Evolutionary conservation across 441 rosid genomes (phyloP).

Genomic region (Rhodomyrtus psidioides): DNA sequence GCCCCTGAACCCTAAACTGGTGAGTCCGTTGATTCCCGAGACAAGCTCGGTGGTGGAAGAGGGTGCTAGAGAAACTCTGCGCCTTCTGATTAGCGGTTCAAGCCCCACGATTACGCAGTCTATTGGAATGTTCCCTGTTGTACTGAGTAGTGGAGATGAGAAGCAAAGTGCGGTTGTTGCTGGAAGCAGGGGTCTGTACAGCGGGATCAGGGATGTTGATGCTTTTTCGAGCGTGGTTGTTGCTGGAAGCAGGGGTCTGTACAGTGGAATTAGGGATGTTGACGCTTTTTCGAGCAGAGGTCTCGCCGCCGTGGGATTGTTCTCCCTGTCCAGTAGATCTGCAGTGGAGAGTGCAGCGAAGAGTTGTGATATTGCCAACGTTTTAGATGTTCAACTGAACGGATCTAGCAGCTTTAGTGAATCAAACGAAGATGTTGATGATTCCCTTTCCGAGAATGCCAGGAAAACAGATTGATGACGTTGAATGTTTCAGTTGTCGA

Average conservation of each 20-base stretch:
- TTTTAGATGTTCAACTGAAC: constrained; percentile 1
- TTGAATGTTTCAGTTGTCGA: not conserved
- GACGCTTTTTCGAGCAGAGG: constrained; percentile 28
- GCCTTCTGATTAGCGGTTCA: constrained; percentile 74
- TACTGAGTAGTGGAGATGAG: constrained; percentile 26
- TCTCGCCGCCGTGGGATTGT: constrained; percentile 29
- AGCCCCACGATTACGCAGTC: constrained; percentile 32
- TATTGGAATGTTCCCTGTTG: constrained; percentile 33
- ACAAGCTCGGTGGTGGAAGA: constrained; percentile 59
- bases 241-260: constrained; percentile 58
- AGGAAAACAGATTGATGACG: constrained; percentile 3
- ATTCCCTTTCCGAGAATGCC: not conserved
- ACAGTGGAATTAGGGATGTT: constrained; percentile 38
- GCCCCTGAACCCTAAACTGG: constrained; percentile 43
- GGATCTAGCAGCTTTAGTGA: constrained; percentile 7
- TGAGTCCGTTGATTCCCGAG: constrained; percentile 46
- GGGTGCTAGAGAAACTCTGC: constrained; percentile 86
- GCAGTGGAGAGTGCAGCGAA: not conserved
- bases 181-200: constrained; percentile 62
- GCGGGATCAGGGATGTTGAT: constrained; percentile 37
- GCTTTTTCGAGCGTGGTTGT: constrained; percentile 24
- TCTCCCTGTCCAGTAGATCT: constrained; percentile 28
- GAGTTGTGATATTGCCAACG: not conserved
- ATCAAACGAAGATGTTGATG: constrained; percentile 10
- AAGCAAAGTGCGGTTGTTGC: constrained; percentile 21